phyloP scores from a whole-genome alignment of 495 filamentous ascomycete species.

The Penicillium coprophilum region DNA sequence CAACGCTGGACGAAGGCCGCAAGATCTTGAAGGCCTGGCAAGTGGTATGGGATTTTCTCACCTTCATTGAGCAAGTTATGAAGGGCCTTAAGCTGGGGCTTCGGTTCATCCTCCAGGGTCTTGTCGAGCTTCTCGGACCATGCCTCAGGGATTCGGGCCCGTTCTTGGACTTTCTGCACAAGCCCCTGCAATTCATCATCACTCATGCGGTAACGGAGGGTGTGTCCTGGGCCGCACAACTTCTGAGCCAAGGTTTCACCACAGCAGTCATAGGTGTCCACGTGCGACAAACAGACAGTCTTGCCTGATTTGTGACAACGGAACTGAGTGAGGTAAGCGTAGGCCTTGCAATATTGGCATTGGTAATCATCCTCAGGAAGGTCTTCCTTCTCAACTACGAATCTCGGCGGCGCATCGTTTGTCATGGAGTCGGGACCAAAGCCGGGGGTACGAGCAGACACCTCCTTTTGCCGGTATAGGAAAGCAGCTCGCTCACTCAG shows the following conservation, averaged over 20 bases:
- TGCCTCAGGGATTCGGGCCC: slow-evolving; percentile 77
- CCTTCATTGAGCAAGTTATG: slow-evolving; percentile 86
- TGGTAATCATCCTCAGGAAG: slow-evolving; percentile 86
- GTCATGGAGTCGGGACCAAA: slow-evolving; percentile 34
- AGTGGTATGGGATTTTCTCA: slow-evolving; percentile 93
- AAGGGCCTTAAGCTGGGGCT: slow-evolving; percentile 81
- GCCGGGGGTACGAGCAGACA: slow-evolving; percentile 44
- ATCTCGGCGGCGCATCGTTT: slow-evolving; percentile 43
- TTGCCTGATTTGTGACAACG: slow-evolving; percentile 75
- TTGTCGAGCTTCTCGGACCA: slow-evolving; percentile 92
- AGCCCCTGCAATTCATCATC: slow-evolving; percentile 65
- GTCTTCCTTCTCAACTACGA: slow-evolving; percentile 65
- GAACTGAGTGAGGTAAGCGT: slow-evolving; percentile 87
- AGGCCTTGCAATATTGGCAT: slow-evolving; percentile 89
- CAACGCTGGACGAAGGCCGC: slow-evolving; percentile 89
- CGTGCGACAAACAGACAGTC: slow-evolving; percentile 74
- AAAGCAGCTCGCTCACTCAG: slow-evolving; percentile 65
- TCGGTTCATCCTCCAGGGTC: slow-evolving; percentile 75
- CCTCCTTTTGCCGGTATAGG: slow-evolving; percentile 60
- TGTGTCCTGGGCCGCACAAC: slow-evolving; percentile 62
- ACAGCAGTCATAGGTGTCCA: slow-evolving; percentile 78
- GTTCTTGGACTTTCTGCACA: slow-evolving; percentile 78
- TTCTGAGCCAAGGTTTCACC: slow-evolving; percentile 59
- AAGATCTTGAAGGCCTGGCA: slow-evolving; percentile 79
- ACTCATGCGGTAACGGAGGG: slow-evolving; percentile 70